Conservation (phyloP, 495 filamentous ascomycete genomes). For the Neurospora sp. region DNA sequence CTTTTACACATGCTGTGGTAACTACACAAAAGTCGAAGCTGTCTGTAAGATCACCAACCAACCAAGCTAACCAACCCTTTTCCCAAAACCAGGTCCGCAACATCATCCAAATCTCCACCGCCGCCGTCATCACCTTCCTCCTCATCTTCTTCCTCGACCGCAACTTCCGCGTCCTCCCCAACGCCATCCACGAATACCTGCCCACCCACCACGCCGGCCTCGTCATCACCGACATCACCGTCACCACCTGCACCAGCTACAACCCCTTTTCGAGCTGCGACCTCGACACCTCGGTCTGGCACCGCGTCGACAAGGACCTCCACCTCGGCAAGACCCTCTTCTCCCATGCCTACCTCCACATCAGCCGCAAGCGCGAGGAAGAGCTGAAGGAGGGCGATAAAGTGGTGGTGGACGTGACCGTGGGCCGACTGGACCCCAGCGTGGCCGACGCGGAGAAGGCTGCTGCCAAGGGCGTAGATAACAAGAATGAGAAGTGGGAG, state of each 20-base stretch:
- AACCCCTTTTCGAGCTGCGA: slow-evolving; percentile 73
- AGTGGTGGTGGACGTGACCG: slow-evolving; percentile 72
- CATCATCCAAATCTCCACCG: slow-evolving; percentile 63
- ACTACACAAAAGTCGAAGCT: neutral
- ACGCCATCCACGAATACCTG: slow-evolving; percentile 68
- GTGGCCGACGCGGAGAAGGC: slow-evolving; percentile 27
- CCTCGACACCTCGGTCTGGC: slow-evolving; percentile 67
- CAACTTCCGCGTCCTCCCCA: slow-evolving; percentile 71
- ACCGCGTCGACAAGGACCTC: slow-evolving; percentile 84
- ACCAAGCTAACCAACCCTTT: neutral
- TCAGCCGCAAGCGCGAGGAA: slow-evolving; percentile 81
- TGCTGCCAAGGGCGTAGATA: slow-evolving; percentile 41
- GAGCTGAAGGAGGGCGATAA: slow-evolving; percentile 65
- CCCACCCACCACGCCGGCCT: slow-evolving; percentile 71
- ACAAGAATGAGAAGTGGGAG: slow-evolving; percentile 64
- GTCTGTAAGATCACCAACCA: neutral
- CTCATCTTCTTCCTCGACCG: slow-evolving; percentile 70
- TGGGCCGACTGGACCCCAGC: slow-evolving; percentile 59
- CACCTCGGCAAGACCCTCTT: slow-evolving; percentile 66
- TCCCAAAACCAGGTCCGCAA: slow-evolving; percentile 55
- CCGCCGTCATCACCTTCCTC: slow-evolving; percentile 56
- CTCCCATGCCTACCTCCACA: slow-evolving; percentile 71
- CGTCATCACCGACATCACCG: slow-evolving; percentile 83
- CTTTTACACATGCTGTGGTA: neutral
- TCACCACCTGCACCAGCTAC: slow-evolving; percentile 62